Conservation (phyloP, 2,329 filamentous ascomycete genomes). For the Alternaria conjuncta region DNA sequence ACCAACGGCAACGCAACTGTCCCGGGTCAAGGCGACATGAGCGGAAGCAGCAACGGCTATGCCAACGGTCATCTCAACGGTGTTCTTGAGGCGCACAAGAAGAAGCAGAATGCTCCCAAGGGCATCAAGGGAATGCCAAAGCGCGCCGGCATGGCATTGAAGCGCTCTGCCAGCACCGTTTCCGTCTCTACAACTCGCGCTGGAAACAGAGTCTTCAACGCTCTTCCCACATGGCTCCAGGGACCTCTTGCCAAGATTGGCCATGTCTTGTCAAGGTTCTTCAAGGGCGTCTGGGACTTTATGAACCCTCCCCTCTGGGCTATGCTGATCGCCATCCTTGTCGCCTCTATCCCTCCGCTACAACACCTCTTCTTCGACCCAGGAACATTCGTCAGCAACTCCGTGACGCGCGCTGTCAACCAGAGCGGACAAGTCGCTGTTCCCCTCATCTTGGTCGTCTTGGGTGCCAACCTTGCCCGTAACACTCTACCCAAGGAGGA, state of each 20-base stretch:
- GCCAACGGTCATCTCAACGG: slow-evolving; percentile 49
- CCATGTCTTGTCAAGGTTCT: slow-evolving; percentile 58
- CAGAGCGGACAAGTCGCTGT: slow-evolving; percentile 92
- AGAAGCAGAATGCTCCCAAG: slow-evolving; percentile 32
- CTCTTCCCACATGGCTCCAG: slow-evolving; percentile 62
- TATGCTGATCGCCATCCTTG: slow-evolving; percentile 88
- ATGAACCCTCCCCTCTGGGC: slow-evolving; percentile 99
- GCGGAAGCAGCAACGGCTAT: slow-evolving; percentile 46
- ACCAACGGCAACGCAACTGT: slow-evolving; percentile 56
- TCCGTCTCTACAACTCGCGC: slow-evolving; percentile 37
- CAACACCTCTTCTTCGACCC: slow-evolving; percentile 87
- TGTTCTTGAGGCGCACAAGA: slow-evolving; percentile 23
- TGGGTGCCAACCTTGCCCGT: slow-evolving; percentile 91
- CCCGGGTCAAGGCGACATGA: slow-evolving; percentile 47
- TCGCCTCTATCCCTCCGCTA: slow-evolving; percentile 83
- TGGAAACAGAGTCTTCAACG: slow-evolving; percentile 52
- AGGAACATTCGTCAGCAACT: slow-evolving; percentile 90
- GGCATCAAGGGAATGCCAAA: slow-evolving; percentile 45
- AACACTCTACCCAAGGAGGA: slow-evolving; percentile 80
- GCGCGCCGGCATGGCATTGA: slow-evolving; percentile 31
- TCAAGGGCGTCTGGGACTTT: slow-evolving; percentile 80
- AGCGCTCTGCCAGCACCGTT: slow-evolving; percentile 29
- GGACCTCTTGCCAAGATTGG: slow-evolving; percentile 54
- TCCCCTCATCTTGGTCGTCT: slow-evolving; percentile 90
- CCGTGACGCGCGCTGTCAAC: slow-evolving; percentile 83